Percentiles rank a stretch among this genome's conserved stretches.
These are phyloP conservation scores for Hymenoscyphus repandus DNA, from an alignment of 2,329 filamentous ascomycete genomes.

Conservation along the genomic window DNA sequence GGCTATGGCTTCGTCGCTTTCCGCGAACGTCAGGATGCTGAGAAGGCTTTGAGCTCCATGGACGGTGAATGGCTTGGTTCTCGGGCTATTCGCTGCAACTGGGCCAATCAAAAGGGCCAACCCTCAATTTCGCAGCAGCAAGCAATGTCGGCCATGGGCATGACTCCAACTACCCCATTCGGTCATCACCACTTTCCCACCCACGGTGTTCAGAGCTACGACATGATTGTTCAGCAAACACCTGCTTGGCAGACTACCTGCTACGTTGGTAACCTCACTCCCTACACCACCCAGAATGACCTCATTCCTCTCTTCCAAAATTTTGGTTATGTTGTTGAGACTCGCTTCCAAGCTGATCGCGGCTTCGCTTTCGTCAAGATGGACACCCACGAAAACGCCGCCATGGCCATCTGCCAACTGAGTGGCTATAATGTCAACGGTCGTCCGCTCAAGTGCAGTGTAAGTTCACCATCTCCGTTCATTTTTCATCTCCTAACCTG, in stretches of 20 bases:
- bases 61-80: slow-evolving; percentile 99
- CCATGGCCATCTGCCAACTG: slow-evolving; percentile 96
- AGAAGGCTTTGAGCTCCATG: slow-evolving; percentile 96
- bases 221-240: slow-evolving; percentile 93
- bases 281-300: slow-evolving; percentile 94
- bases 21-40: slow-evolving; percentile 86
- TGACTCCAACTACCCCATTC: slow-evolving; percentile 94
- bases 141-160: slow-evolving; percentile 94
- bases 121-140: slow-evolving; percentile 97
- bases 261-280: slow-evolving; percentile 96
- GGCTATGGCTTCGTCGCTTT: slow-evolving; percentile 98
- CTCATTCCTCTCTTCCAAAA: slow-evolving; percentile 98
- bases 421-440: slow-evolving; percentile 98
- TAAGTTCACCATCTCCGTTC: slow-evolving; percentile 49
- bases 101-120: slow-evolving; percentile 99
- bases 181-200: slow-evolving; percentile 98
- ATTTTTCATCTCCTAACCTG: slow-evolving; percentile 30
- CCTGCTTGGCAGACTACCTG: slow-evolving; percentile 97
- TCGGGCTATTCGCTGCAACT: slow-evolving; percentile 97
- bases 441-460: slow-evolving; percentile 94
- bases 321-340: slow-evolving; percentile 96
- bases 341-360: slow-evolving; percentile 94
- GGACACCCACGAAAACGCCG: slow-evolving; percentile 96
- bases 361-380: slow-evolving; percentile 99
- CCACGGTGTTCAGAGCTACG: slow-evolving; percentile 93